phyloP scores from a whole-genome alignment of 2,329 filamentous ascomycete genomes.

The Cryphonectria naterciae region DNA sequence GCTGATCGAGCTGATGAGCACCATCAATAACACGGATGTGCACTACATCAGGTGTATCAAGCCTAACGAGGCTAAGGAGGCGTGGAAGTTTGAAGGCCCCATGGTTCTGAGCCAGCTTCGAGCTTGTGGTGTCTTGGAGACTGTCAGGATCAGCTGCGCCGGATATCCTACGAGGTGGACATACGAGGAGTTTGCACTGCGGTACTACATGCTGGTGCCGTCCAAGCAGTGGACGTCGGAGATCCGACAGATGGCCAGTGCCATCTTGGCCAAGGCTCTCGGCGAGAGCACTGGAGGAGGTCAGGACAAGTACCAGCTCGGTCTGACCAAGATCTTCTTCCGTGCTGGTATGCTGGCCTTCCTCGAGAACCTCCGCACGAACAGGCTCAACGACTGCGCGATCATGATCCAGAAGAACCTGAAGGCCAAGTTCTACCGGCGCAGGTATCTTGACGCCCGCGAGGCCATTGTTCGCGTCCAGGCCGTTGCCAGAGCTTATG shows the following conservation, averaged over 20 bases:
- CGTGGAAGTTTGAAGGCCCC: conserved; percentile 97
- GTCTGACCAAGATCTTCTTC: conserved; percentile 99
- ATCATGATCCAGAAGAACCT: conserved; percentile 99
- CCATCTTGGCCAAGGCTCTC: conserved; percentile 85
- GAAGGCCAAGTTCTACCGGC: conserved; percentile 91
- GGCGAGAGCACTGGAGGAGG: conserved; percentile 75
- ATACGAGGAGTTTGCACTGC: conserved; percentile 95
- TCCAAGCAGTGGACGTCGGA: conserved; percentile 91
- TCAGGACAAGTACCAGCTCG: conserved; percentile 94
- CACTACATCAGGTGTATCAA: conserved; percentile 99
- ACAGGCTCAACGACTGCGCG: conserved; percentile 87
- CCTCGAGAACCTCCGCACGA: conserved; percentile 90
- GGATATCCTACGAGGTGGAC: conserved; percentile 98
- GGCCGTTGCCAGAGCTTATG: conserved; percentile 74
- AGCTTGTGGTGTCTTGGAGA: conserved; percentile 98
- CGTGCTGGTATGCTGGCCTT: conserved; percentile 98
- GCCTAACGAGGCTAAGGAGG: conserved; percentile 93
- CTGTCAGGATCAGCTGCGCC: conserved; percentile 94
- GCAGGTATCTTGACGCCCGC: conserved; percentile 85
- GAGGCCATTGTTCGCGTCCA: conserved; percentile 81
- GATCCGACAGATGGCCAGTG: conserved; percentile 91
- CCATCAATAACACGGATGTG: conserved; percentile 96
- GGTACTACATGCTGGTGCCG: conserved; percentile 97
- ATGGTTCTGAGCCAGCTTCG: conserved; percentile 98
- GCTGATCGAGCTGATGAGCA: conserved; percentile 95